Conservation (phyloP, 495 filamentous ascomycete species). For the Trichocladium antarcticum region DNA sequence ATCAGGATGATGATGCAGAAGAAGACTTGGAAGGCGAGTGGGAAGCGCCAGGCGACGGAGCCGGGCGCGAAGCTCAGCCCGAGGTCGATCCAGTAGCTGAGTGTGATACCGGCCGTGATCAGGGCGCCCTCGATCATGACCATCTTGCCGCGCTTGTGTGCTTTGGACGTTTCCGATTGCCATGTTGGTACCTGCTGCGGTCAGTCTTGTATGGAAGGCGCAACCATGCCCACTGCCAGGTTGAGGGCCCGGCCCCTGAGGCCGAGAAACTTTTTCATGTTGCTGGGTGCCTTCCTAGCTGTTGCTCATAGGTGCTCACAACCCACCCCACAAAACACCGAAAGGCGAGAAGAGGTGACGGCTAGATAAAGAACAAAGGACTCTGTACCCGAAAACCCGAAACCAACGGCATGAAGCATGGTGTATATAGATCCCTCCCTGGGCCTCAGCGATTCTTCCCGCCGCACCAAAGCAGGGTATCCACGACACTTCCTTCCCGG, state of each 20-base stretch:
- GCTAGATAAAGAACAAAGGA: too few species aligned
- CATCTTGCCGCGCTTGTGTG: slow-evolving; percentile 61
- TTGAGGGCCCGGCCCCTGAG: slow-evolving; percentile 56
- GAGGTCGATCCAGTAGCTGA: slow-evolving; percentile 65
- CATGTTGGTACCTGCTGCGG: slow-evolving; percentile 44
- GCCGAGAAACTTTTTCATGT: slow-evolving; percentile 47
- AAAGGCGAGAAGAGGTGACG: neutral
- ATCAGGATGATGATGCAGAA: slow-evolving; percentile 47
- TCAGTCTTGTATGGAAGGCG: too few species aligned
- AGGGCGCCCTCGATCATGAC: slow-evolving; percentile 70
- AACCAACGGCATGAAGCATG: too few species aligned
- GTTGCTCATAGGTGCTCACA: neutral
- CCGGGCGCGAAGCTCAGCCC: slow-evolving; percentile 53
- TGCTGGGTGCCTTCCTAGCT: neutral
- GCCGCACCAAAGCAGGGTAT: too few species aligned
- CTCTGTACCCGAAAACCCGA: too few species aligned
- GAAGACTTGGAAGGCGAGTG: slow-evolving; percentile 51
- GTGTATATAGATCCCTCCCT: too few species aligned
- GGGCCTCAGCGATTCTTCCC: too few species aligned
- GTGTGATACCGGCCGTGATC: slow-evolving; percentile 50
- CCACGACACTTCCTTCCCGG: too few species aligned
- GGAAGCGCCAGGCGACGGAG: slow-evolving; percentile 54
- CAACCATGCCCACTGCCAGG: slow-evolving; percentile 54
- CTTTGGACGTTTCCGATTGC: slow-evolving; percentile 68
- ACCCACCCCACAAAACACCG: neutral